Base-by-base conservation (phyloP, 148 eudicot genomes). In the Pouteria glomerata region DNA sequence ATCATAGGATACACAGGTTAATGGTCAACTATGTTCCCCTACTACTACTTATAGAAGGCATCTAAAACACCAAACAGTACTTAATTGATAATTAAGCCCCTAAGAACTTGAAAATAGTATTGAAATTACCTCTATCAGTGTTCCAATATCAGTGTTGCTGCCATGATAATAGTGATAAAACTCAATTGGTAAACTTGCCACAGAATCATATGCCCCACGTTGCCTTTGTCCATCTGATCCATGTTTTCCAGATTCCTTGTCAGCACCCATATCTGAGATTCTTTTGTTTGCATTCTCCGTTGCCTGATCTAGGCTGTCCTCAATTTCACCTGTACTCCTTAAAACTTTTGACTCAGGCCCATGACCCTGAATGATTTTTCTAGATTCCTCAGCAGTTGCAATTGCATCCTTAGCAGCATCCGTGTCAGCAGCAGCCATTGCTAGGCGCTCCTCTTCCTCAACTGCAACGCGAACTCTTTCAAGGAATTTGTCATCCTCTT, bases 131-230 rank as follows among this genome's bases (percentile, higher is more conserved):
- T 92, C 98, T 60, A 90, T 88, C 62, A 92, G 85, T 16, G 98
- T 92, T 63, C 98, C 98, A 93, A 93, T 78, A 76, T 93, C 96
- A 18, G 91, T 85, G 76, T 81, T 88, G 83, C 96, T 90, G 29
- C 98, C 98, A 84, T 93, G 91, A 69, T 90, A 93, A 76, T 93
- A 93, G 71, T 90, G 98, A 82, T 93, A 93, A 76, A 93, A 93
- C 76, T 93, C 98, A 23, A 86, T 87, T 52, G 98, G 98, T 61
- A 93, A 87, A 77, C 75, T 85, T 66, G 93, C 85, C 67, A 87
- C 84, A 67, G 87, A 85, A 71, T 88, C 93, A 74, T 86, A 85
- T 34, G 80, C 53, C 5, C 93, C 72, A 57, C 68, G 76, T 69
- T 77, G 75, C 63, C 75, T 78, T 63, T 75, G 82, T 66, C 78